Evolutionary conservation across 1,284 basidiomycete species (phyloP).

Genomic region (Melanopsichium pennsylvanicum): DNA sequence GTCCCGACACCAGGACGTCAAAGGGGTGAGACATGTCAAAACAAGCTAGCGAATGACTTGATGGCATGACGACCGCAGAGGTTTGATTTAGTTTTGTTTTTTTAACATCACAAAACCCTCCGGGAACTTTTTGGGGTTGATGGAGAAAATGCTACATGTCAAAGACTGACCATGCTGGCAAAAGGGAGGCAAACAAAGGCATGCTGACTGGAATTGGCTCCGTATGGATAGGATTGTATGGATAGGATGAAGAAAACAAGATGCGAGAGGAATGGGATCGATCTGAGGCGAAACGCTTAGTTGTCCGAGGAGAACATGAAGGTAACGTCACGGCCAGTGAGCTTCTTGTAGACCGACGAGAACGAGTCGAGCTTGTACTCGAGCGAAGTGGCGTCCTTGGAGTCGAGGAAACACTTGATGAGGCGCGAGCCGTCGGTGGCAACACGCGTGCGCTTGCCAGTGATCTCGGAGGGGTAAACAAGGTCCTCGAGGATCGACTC

Average conservation of each 20-base stretch:
- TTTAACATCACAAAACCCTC: not conserved
- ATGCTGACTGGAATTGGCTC: constrained; percentile 10
- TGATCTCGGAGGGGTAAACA: constrained; percentile 98
- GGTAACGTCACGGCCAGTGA: constrained; percentile 90
- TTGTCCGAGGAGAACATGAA: constrained; percentile 54
- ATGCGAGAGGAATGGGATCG: not conserved
- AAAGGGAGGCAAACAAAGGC: constrained; percentile 1
- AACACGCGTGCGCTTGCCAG: constrained; percentile 90
- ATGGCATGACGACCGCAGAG: constrained; percentile 14
- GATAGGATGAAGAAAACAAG: constrained; percentile 2
- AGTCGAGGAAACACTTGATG: constrained; percentile 79
- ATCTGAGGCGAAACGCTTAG: constrained; percentile 25
- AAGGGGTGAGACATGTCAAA: constrained; percentile 4
- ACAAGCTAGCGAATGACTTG: constrained; percentile 16
- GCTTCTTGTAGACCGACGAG: constrained; percentile 89
- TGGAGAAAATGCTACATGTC: constrained; percentile 10
- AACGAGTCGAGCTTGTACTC: constrained; percentile 99
- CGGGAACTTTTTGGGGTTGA: constrained; percentile 15
- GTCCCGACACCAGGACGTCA: constrained; percentile 14
- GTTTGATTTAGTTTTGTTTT: not conserved
- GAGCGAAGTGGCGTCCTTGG: constrained; percentile 96
- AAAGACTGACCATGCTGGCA: not conserved
- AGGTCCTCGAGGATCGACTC: constrained; percentile 98
- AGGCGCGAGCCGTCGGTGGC: constrained; percentile 64
- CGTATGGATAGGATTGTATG: not conserved